Conservation (phyloP, 2,329 filamentous ascomycete genomes). For the Aureobasidium subglaciale region DNA sequence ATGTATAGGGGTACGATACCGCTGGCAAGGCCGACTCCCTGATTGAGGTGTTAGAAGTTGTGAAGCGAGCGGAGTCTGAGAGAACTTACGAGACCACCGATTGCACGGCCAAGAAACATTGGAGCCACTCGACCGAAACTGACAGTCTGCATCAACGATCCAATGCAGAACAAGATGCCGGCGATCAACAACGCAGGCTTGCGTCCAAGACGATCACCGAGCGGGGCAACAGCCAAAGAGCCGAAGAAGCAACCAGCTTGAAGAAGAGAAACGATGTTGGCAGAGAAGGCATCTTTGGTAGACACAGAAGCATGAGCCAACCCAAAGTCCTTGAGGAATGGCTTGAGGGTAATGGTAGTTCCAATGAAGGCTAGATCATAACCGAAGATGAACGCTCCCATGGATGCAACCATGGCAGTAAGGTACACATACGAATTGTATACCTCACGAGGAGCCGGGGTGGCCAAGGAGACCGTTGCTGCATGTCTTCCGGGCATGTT, state of each 20-base stretch:
- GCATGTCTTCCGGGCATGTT: conserved; percentile 16
- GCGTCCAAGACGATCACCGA: conserved; percentile 17
- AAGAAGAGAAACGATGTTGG: conserved; percentile 19
- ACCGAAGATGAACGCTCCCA: conserved; percentile 20
- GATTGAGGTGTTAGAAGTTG: background rate
- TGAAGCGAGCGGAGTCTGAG: background rate
- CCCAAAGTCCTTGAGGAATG: conserved; percentile 18
- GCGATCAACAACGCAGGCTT: conserved; percentile 15
- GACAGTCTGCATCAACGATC: conserved; percentile 33
- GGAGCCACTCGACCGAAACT: conserved; percentile 41
- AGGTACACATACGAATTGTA: conserved; percentile 18
- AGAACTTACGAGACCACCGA: conserved; percentile 18
- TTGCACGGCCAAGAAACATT: conserved; percentile 30
- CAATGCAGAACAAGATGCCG: conserved; percentile 16
- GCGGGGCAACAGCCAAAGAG: conserved; percentile 13
- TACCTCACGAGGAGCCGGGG: conserved; percentile 13
- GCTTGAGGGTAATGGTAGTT: conserved; percentile 19
- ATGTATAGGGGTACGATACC: conserved; percentile 31
- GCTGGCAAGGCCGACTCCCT: conserved; percentile 26
- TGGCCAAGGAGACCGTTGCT: background rate
- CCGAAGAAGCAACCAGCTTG: conserved; percentile 20
- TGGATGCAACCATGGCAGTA: conserved; percentile 18
- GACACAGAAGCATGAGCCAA: conserved; percentile 13
- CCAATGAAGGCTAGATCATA: conserved; percentile 21
- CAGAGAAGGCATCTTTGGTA: conserved; percentile 16